Evolutionary conservation across 805 yeast genomes (phyloP).

Genomic region (Tetrapisispora pingtungensis): DNA sequence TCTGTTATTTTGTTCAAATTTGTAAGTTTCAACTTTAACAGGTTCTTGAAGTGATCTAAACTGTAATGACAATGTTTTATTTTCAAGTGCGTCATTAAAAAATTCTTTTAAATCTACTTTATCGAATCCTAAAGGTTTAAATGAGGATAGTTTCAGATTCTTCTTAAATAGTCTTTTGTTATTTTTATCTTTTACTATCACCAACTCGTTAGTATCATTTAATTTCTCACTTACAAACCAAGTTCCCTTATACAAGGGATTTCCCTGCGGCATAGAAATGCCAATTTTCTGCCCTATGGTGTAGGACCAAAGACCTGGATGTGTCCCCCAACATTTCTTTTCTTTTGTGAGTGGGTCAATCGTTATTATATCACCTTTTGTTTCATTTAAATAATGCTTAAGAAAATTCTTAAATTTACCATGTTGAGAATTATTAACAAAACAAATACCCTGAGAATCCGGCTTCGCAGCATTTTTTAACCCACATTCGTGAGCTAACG

Average conservation of each 20-base stretch:
- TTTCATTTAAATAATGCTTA: conserved; percentile 58
- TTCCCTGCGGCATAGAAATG: conserved; percentile 81
- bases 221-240: conserved; percentile 83
- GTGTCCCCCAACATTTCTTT: conserved; percentile 70
- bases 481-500: conserved; percentile 44
- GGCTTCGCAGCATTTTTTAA: conserved; percentile 67
- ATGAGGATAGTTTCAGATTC: conserved; percentile 33
- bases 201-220: conserved; percentile 54
- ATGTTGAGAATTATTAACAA: conserved; percentile 56
- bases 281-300: conserved; percentile 79
- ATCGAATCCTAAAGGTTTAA: conserved; percentile 12
- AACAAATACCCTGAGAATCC: conserved; percentile 92
- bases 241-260: conserved; percentile 58
- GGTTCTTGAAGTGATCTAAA: conserved; percentile 67
- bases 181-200: conserved; percentile 65
- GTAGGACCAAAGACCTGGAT: conserved; percentile 87
- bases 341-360: conserved; percentile 35
- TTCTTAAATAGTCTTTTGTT: conserved; percentile 45
- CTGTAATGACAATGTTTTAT: conserved; percentile 39
- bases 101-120: neutral
- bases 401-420: conserved; percentile 63
- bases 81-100: conserved; percentile 3
- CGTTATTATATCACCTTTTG: conserved; percentile 69
- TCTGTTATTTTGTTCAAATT: conserved; percentile 6
- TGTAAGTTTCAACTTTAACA: conserved; percentile 26